A percentile compares a stretch with the other conserved stretches of the same genome.
phyloP scores from a whole-genome alignment of 2,329 filamentous ascomycete genomes.

The Colletotrichum falcatum region DNA sequence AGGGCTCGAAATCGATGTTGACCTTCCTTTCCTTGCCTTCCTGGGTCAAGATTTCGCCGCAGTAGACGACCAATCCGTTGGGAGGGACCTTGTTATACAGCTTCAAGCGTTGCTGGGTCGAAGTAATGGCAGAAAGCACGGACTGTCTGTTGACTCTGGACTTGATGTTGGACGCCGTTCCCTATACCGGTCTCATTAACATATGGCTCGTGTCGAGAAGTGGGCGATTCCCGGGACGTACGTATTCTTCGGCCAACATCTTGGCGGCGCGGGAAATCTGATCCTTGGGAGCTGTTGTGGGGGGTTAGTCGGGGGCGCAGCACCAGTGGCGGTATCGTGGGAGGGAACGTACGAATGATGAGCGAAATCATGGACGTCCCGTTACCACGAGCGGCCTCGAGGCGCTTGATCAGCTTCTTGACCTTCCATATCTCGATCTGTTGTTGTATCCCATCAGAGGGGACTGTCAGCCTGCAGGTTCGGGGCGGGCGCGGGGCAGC shows the following conservation, averaged over 20 bases:
- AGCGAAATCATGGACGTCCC: slow-evolving; percentile 99
- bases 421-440: slow-evolving; percentile 93
- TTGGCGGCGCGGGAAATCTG: slow-evolving; percentile 96
- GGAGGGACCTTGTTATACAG: slow-evolving; percentile 99
- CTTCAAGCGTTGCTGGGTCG: slow-evolving; percentile 98
- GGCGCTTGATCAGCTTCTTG: slow-evolving; percentile 99
- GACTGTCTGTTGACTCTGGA: slow-evolving; percentile 99
- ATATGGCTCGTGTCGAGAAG: slow-evolving; percentile 33
- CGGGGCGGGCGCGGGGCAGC: slow-evolving; percentile 39
- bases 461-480: slow-evolving; percentile 41
- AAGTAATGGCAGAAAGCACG: slow-evolving; percentile 97
- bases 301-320: slow-evolving; percentile 41
- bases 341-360: slow-evolving; percentile 81
- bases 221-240: slow-evolving; percentile 59
- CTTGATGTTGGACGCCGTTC: slow-evolving; percentile 99
- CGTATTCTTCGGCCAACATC: slow-evolving; percentile 99
- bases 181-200: slow-evolving; percentile 64
- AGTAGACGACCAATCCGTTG: slow-evolving; percentile 98
- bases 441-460: slow-evolving; percentile 26
- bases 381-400: slow-evolving; percentile 97
- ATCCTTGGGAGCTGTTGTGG: slow-evolving; percentile 86
- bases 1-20: slow-evolving; percentile 99
- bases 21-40: slow-evolving; percentile 99
- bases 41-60: slow-evolving; percentile 98
- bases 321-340: slow-evolving; percentile 7